Conservation (phyloP, 495 filamentous ascomycete genomes). For the Penicillium egyptiacum region DNA sequence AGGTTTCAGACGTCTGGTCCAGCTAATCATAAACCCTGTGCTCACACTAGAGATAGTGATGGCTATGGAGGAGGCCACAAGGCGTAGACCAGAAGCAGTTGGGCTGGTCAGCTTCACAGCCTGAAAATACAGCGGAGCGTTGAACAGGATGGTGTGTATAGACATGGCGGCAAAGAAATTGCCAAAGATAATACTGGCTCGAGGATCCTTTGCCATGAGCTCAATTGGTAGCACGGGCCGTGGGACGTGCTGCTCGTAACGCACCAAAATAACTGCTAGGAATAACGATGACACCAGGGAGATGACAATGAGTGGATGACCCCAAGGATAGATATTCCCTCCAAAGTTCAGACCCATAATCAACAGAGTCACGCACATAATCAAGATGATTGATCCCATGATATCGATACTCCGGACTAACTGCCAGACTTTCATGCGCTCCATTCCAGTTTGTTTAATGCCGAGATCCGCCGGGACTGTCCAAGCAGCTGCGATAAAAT, state of each 20-base stretch:
- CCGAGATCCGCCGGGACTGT: conserved; percentile 64
- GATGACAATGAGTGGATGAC: conserved; percentile 65
- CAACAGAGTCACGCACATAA: conserved; percentile 61
- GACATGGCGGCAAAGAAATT: conserved; percentile 66
- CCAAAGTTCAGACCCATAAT: conserved; percentile 76
- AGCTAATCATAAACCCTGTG: conserved; percentile 70
- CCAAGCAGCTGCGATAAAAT: conserved; percentile 54
- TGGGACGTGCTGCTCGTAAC: conserved; percentile 58
- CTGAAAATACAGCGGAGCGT: conserved; percentile 79
- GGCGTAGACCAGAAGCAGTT: conserved; percentile 68
- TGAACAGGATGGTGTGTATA: conserved; percentile 71
- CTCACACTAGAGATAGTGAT: conserved; percentile 59
- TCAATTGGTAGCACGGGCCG: conserved; percentile 72
- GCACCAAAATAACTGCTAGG: conserved; percentile 58
- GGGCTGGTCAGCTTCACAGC: conserved; percentile 71
- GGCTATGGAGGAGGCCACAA: conserved; percentile 60
- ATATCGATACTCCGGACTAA: conserved; percentile 68
- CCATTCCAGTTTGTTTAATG: conserved; percentile 46
- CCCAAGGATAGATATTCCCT: conserved; percentile 74
- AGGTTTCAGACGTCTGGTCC: conserved; percentile 61
- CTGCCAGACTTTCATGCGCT: conserved; percentile 49
- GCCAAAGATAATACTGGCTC: conserved; percentile 65
- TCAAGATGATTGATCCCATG: conserved; percentile 63
- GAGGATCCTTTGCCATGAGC: conserved; percentile 58
- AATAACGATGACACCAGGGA: conserved; percentile 59